Base-by-base conservation (phyloP, 192 early-diverging fungal species). In the Coemansia sp. region DNA sequence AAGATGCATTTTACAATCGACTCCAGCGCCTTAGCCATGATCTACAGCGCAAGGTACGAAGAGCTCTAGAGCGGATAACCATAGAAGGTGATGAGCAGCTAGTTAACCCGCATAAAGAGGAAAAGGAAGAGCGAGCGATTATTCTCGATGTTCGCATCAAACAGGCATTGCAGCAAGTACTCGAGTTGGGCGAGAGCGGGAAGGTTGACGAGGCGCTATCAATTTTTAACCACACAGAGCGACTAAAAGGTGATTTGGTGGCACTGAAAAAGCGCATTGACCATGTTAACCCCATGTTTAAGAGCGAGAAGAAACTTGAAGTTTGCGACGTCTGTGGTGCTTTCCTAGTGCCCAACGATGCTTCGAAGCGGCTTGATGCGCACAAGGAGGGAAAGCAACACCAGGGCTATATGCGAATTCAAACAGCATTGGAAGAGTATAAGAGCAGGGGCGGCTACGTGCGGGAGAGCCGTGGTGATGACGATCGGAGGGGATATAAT, bases 311-410 rank as follows among this genome's bases (percentile, higher is more conserved):
- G 69, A 81, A 88, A 22, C 88, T 94, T 83, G 87, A 91, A 64
- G 90, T 95, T 24, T 95, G 94, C 73, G 88, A 92, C 62, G 91
- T 95, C 31, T 95, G 94, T 76, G 91, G 91, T 44, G 94, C 93
- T 7, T 91, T 93, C 44, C 76, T 95, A 63, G 94, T 95, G 43
- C 89, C 90, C 50, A 92, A 92, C 70, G 94, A 95, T 70, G 88
- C 92, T 20, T 87, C 91, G n/a, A 90, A 93, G 71, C 81, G 92
- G 13, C 82, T 93, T 73, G 91, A 92, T 67, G 92, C 93, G 36
- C 94, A 95, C 76, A 85, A 90, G 41, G 88, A 91, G 40, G 94
- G 94, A 36, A 94, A 94, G 72, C 94, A 95, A 76, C 94, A 95
- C 75, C 85, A 88, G 61, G 94, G 94, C 3, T 95, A 94, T 73